A percentile compares a stretch with the other conserved stretches of the same genome.
phyloP scores from a whole-genome alignment of 2,329 filamentous ascomycete genomes.

The Cercospora canescens region DNA sequence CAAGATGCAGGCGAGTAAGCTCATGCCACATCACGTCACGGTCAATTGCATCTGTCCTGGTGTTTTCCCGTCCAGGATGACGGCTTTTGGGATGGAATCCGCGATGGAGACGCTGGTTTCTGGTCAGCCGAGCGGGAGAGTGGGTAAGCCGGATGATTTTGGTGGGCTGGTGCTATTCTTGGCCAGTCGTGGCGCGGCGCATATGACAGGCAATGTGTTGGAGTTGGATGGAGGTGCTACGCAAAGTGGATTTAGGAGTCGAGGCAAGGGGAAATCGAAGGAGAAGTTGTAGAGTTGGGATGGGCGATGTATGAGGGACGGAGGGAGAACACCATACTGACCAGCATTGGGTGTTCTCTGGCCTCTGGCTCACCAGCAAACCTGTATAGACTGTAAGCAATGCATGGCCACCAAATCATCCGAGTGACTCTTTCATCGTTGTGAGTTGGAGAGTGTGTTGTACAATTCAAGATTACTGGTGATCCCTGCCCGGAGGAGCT shows the following conservation, averaged over 20 bases:
- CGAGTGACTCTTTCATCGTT: no score
- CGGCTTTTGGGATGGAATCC: constrained; percentile 48
- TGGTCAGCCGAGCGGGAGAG: constrained; percentile 48
- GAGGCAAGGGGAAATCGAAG: constrained; percentile 27
- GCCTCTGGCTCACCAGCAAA: neutral
- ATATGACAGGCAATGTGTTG: constrained; percentile 51
- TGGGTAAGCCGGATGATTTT: constrained; percentile 52
- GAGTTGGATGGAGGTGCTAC: constrained; percentile 51
- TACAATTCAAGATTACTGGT: neutral
- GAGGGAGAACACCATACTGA: no score
- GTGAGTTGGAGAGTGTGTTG: no score
- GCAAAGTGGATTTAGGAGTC: constrained; percentile 44
- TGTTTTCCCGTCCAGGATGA: constrained; percentile 60
- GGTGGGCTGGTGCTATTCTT: constrained; percentile 49
- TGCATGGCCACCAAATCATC: neutral
- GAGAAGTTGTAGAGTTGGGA: constrained; percentile 20
- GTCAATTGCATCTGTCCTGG: constrained; percentile 58
- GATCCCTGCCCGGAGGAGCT: constrained; percentile 6
- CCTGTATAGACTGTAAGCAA: neutral
- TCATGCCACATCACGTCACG: constrained; percentile 54
- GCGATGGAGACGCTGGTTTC: constrained; percentile 50
- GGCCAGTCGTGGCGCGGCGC: constrained; percentile 41
- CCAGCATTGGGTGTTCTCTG: no score
- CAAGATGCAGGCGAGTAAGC: constrained; percentile 54
- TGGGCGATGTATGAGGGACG: neutral